phyloP scores from a whole-genome alignment of 2,329 filamentous ascomycete species.

The Pestalotiopsis sp. region DNA sequence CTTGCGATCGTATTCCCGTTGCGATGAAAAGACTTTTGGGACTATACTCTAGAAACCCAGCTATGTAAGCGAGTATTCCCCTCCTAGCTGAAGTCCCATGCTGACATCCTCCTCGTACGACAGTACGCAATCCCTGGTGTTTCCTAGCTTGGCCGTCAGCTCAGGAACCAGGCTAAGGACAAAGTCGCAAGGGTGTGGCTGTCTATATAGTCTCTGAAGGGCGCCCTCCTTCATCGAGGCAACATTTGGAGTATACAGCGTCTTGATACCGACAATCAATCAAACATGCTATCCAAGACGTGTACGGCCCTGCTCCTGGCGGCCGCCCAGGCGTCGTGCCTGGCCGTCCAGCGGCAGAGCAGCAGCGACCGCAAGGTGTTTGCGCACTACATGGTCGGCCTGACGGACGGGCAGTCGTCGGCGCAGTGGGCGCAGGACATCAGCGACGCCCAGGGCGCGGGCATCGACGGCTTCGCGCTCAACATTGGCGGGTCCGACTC shows the following conservation, averaged over 20 bases:
- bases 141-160: background rate
- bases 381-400: slow-evolving; percentile 21
- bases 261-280: background rate
- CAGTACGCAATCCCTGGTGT: background rate
- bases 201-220: background rate
- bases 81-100: background rate
- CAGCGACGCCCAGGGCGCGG: slow-evolving; percentile 34
- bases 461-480: slow-evolving; percentile 44
- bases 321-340: background rate
- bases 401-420: slow-evolving; percentile 12
- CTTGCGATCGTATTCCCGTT: background rate
- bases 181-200: background rate
- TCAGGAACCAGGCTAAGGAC: background rate
- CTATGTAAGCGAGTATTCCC: background rate
- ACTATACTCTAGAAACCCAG: background rate
- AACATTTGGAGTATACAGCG: background rate
- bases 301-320: background rate
- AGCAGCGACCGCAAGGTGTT: slow-evolving; percentile 15
- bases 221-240: background rate
- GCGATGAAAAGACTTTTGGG: background rate
- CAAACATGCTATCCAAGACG: background rate
- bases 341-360: background rate
- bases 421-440: slow-evolving; percentile 30
- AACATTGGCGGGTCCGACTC: slow-evolving; percentile 33
- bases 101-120: background rate